These are phyloP conservation scores for Talaromyces sp. DNA, from an alignment of 2,329 filamentous ascomycete species.

Conservation along the genomic window DNA sequence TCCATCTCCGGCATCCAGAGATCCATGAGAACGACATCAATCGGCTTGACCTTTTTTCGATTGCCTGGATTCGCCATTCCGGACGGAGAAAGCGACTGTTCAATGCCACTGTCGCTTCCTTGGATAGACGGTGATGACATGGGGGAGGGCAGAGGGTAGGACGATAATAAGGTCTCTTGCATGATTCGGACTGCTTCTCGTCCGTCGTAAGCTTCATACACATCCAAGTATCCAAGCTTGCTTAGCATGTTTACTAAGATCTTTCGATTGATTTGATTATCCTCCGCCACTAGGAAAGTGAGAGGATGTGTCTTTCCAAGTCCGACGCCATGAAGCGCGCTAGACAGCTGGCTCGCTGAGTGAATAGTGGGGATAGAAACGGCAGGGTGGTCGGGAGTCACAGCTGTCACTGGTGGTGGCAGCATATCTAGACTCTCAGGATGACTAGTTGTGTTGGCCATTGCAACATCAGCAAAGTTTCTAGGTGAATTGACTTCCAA, in stretches of 20 bases:
- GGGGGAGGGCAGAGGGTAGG: constrained; percentile 19
- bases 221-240: constrained; percentile 62
- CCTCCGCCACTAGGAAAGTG: constrained; percentile 67
- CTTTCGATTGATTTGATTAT: constrained; percentile 68
- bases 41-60: constrained; percentile 35
- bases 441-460: neutral
- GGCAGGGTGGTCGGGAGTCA: neutral
- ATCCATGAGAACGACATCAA: constrained; percentile 69
- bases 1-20: constrained; percentile 75
- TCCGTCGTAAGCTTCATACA: constrained; percentile 66
- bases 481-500: neutral
- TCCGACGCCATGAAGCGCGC: constrained; percentile 50
- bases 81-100: constrained; percentile 20
- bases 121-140: constrained; percentile 15
- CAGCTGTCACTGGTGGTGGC: neutral
- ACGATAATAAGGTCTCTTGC: constrained; percentile 41
- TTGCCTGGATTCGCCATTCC: constrained; percentile 23
- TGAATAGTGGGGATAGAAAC: neutral
- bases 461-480: neutral
- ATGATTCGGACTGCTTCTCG: constrained; percentile 64
- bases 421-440: neutral
- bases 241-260: constrained; percentile 64
- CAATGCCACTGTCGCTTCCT: constrained; percentile 22
- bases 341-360: constrained; percentile 20
- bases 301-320: constrained; percentile 60